A percentile compares a stretch with the other conserved stretches of the same genome.
Conservation (phyloP, 148 eudicot species). For the Camellia sinensis region DNA sequence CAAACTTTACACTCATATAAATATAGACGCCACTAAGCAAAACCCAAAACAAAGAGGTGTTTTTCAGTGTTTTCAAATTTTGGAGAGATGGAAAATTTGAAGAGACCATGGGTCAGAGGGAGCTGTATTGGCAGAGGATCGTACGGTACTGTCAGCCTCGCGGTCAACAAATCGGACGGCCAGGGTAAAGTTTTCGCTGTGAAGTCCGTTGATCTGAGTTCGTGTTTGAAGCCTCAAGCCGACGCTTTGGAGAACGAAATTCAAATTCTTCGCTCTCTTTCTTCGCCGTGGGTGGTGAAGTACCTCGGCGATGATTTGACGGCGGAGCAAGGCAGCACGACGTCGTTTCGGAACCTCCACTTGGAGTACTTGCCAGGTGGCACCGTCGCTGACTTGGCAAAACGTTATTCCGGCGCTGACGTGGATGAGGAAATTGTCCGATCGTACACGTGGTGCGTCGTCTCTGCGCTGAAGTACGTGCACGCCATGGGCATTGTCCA, state of each 20-base stretch:
- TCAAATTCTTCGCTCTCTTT: slow-evolving; percentile 37
- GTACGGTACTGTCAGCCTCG: slow-evolving; percentile 53
- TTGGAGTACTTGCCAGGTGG: slow-evolving; percentile 75
- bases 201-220: slow-evolving; percentile 43
- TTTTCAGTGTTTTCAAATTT: not conserved
- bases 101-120: slow-evolving; percentile 40
- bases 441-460: slow-evolving; percentile 52
- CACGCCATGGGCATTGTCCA: slow-evolving; percentile 56
- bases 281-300: slow-evolving; percentile 54
- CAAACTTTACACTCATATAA: not conserved
- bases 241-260: slow-evolving; percentile 66
- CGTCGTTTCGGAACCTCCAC: slow-evolving; percentile 39
- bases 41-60: not conserved
- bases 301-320: slow-evolving; percentile 56
- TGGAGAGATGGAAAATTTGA: slow-evolving; percentile 16
- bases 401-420: slow-evolving; percentile 7
- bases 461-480: slow-evolving; percentile 41
- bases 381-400: slow-evolving; percentile 43
- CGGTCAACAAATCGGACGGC: slow-evolving; percentile 35
- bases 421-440: slow-evolving; percentile 43
- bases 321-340: not conserved
- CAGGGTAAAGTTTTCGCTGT: slow-evolving; percentile 52
- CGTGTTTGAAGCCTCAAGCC: slow-evolving; percentile 18
- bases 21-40: slow-evolving; percentile 6
- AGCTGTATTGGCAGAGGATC: slow-evolving; percentile 65